Evolutionary conservation across 306 rosid species (phyloP), one percentile per base, ranked within the genome.

Genomic region (peach (Prunus persica)): DNA sequence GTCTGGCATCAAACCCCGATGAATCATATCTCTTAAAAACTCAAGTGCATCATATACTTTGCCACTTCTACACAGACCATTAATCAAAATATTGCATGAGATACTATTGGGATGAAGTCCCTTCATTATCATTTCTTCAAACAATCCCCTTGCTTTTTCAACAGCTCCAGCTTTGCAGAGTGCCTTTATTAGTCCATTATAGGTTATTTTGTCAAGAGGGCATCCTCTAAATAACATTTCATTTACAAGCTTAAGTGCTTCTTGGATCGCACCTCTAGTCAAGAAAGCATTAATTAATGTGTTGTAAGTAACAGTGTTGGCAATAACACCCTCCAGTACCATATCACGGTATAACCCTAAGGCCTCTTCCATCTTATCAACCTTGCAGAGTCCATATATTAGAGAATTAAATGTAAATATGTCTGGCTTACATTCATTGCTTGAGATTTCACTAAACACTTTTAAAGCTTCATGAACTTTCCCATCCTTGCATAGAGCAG

Each of bases 241-340:
- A 71, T 88, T 90, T 25, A 90, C 92, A 73, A 92, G 92, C 84
- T 88, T 84, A 65, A 88, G 87, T 5, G 91, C 95, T 61, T 89
- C 88, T 77, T 85, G 89, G 81, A 88, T 84, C 41, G 75, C 85
- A 83, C 84, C 93, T 45, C 78, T 85, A 45, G 81, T 82, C 49
- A 92, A 78, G 81, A 85, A 85, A 62, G 90, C 97, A 81, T 83
- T 89, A 75, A 94, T 87, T 80, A 94, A 77, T 1, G 91, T 94
- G 86, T 91, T 94, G 83, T 82, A 94, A 71, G 98, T 92, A 58
- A 88, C 96, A 30, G 93, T 92, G 86, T 94, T 89, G 69, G 98
- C 95, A 76, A 92, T 84, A 50, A 89, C 87, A 77, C 98, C 98
- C 76, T 90, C 95, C 87, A 78, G 52, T 74, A 89, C 75, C 96